phyloP scores from a whole-genome alignment of 2,329 filamentous ascomycete genomes.

The Pyrenophora tritici-repentis region DNA sequence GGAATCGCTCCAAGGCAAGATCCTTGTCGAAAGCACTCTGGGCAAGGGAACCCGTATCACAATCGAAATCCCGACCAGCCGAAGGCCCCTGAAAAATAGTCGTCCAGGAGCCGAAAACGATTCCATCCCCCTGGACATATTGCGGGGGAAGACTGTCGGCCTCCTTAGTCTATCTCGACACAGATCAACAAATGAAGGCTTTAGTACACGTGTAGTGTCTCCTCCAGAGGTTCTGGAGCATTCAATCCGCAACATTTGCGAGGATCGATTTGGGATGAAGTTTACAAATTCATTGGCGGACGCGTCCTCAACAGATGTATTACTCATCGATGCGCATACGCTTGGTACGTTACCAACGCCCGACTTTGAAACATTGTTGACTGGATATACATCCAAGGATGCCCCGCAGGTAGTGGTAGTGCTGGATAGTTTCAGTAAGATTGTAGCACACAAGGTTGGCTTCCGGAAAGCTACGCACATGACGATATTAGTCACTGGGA shows the following conservation, averaged over 20 bases:
- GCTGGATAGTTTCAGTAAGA: background rate
- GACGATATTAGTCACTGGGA: constrained; percentile 3
- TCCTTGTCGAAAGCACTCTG: constrained; percentile 22
- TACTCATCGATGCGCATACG: constrained; percentile 10
- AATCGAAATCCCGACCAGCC: constrained; percentile 8
- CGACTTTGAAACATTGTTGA: constrained; percentile 1
- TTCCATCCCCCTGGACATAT: background rate
- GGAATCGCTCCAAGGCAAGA: constrained; percentile 24
- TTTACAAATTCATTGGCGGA: background rate
- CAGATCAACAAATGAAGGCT: background rate
- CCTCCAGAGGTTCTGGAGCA: constrained; percentile 2
- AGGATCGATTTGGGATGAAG: constrained; percentile 6
- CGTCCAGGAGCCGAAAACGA: background rate
- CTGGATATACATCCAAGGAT: background rate
- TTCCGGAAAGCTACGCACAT: background rate
- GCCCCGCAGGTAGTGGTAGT: background rate
- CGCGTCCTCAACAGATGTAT: background rate
- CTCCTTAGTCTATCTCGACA: constrained; percentile 2
- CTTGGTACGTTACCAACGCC: background rate
- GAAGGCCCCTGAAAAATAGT: background rate
- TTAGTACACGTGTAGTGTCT: background rate
- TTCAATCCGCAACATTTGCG: constrained; percentile 11
- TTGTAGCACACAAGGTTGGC: background rate
- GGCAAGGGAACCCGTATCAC: constrained; percentile 14
- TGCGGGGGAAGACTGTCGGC: constrained; percentile 3